phyloP scores from a whole-genome alignment of 2,329 filamentous ascomycete genomes.

The Monilinia laxa region DNA sequence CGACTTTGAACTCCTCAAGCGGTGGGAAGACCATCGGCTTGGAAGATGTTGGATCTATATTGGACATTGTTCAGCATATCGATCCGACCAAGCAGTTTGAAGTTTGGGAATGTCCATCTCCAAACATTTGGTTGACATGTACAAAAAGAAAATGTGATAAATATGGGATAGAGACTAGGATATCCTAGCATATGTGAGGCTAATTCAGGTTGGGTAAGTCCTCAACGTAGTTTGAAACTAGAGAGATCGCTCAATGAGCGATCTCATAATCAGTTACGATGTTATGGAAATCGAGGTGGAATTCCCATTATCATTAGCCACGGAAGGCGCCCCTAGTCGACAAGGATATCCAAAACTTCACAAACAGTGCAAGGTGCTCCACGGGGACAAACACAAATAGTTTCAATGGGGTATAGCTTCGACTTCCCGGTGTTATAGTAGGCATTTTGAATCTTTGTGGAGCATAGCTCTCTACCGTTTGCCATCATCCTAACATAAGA shows the following conservation, averaged over 20 bases:
- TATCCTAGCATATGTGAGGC: not conserved
- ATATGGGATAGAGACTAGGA: not conserved
- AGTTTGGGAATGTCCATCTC: slow-evolving; percentile 10
- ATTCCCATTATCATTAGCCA: slow-evolving; percentile 7
- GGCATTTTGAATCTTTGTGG: not conserved
- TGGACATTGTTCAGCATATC: slow-evolving; percentile 23
- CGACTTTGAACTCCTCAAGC: slow-evolving; percentile 28
- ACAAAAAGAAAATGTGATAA: not conserved
- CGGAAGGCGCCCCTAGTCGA: not conserved
- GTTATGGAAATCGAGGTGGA: slow-evolving; percentile 8
- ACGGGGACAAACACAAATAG: not conserved
- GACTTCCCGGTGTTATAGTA: too few relatives aligned
- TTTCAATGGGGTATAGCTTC: not conserved
- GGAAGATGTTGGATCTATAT: slow-evolving; percentile 18
- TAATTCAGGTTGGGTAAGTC: slow-evolving; percentile 1
- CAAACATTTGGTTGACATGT: not conserved
- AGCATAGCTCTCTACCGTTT: not conserved
- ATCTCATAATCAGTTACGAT: slow-evolving; percentile 3
- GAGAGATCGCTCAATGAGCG: slow-evolving; percentile 2
- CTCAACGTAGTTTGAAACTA: not conserved
- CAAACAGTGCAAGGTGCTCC: not conserved
- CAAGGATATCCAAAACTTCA: slow-evolving; percentile 7
- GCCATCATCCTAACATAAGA: too few relatives aligned
- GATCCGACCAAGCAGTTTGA: slow-evolving; percentile 1
- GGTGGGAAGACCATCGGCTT: slow-evolving; percentile 29